Evolutionary conservation across 805 yeast genomes (phyloP).

Genomic region (Clavispora phyllophila): DNA sequence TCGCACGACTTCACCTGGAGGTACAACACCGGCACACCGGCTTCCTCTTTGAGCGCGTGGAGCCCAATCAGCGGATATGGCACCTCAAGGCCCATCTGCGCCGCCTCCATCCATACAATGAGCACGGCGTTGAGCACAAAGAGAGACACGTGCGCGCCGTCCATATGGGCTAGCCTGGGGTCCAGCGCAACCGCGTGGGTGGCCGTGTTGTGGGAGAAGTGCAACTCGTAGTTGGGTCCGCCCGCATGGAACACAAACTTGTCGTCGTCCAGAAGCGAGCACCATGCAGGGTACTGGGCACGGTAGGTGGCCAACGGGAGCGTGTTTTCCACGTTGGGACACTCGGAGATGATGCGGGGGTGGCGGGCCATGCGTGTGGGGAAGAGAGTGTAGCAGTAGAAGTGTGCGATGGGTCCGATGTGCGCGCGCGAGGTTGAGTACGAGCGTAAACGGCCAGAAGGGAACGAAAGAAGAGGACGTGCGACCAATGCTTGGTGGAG

Average conservation of each 20-base stretch:
- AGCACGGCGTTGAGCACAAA: slow-evolving; percentile 32
- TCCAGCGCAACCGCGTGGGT: slow-evolving; percentile 8
- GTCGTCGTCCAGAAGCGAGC: slow-evolving; percentile 32
- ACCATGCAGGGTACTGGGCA: slow-evolving; percentile 35
- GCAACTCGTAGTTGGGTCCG: slow-evolving; percentile 15
- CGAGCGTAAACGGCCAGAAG: too few species aligned
- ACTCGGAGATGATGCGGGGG: slow-evolving; percentile 16
- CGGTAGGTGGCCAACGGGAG: slow-evolving; percentile 27
- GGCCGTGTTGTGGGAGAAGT: slow-evolving; percentile 14
- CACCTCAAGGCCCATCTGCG: slow-evolving; percentile 25
- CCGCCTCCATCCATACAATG: slow-evolving; percentile 24
- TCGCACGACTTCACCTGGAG: slow-evolving; percentile 28
- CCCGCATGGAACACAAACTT: slow-evolving; percentile 40
- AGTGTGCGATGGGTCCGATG: not conserved
- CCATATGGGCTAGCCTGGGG: slow-evolving; percentile 7
- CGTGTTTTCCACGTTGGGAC: slow-evolving; percentile 41
- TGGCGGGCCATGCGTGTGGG: slow-evolving; percentile 1
- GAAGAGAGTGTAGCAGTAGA: not conserved
- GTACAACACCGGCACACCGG: slow-evolving; percentile 18
- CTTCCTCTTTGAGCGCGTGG: slow-evolving; percentile 26
- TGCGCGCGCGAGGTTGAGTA: not conserved
- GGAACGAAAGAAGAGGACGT: too few species aligned
- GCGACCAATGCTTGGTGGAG: too few species aligned
- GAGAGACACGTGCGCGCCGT: slow-evolving; percentile 16
- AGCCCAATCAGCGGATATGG: slow-evolving; percentile 31